Evolutionary conservation across 2,329 filamentous ascomycete genomes (phyloP), one percentile per base, ranked within the genome.

Genomic region (Aspergillus spinulosporus): DNA sequence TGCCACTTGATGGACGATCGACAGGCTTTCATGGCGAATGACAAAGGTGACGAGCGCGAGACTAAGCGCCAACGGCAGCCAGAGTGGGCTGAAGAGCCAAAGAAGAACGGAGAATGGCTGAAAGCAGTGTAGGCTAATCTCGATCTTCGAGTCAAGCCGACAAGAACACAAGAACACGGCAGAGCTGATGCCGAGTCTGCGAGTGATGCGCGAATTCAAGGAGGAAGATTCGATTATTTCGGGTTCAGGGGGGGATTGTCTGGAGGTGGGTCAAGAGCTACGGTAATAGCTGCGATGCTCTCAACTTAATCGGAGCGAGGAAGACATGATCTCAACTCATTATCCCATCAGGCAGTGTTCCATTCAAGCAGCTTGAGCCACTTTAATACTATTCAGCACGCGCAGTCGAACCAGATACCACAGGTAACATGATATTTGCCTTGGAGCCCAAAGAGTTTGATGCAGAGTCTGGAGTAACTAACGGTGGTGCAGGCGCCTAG

Each of bases 1-100:
- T 47, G 54, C 53, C 61, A 56, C 52, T 61, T 59, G 56, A 62
- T 54, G 61, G 51, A 55, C 45, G 62, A 64, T 64, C 60, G 62
- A 60, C 62, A 46, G 49, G 52, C 51, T 58, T 46, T 59, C 62
- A 64, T 64, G 57, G 60, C 52, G 61, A 59, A 32, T 36, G 52
- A 56, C 54, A 56, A 56, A 51, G 54, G 21, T 21, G 21, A 21
- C 21, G 21, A 21, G 21, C 21, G 21, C 21, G 21, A 21, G 21
- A 21, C 21, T 21, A 21, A 58, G 39, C 29, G 55, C 40, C 49
- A 51, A 29, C 47, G 50, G 52, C 6, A 45, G 42, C 21, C 26
- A n/a, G 43, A 36, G 40, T 40, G 39, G 45, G 39, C 5, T 52
- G 46, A 47, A 32, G 43, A 49, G 26, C 32, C 36, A 43, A 29